These are phyloP conservation scores for Globisporangium canariense DNA, from an alignment of 352 stramenopile species.

Conservation along the genomic window DNA sequence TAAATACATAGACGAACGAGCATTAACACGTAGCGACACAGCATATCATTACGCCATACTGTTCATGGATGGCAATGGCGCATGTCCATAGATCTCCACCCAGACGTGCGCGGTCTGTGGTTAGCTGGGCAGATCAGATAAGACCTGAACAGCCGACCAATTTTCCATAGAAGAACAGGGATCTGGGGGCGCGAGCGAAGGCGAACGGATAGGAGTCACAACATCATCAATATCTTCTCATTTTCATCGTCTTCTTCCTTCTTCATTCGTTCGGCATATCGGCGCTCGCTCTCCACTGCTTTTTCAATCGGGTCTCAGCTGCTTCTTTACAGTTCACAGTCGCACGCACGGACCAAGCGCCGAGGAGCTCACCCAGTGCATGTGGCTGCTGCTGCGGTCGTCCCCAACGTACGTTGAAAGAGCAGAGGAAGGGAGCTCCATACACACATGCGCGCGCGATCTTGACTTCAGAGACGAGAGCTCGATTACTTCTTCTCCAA, in stretches of 20 bases:
- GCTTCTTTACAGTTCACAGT: neutral
- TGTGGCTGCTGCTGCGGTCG: neutral
- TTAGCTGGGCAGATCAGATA: no score
- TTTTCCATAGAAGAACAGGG: neutral
- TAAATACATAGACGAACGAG: slow-evolving; percentile 8
- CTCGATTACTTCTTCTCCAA: slow-evolving; percentile 10
- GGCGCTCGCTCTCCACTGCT: neutral
- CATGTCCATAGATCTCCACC: neutral
- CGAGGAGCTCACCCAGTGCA: neutral
- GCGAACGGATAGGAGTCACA: neutral
- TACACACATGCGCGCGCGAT: neutral
- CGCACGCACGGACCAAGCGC: neutral
- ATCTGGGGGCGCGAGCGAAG: neutral
- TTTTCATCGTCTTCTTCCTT: slow-evolving; percentile 6
- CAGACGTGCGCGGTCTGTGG: neutral
- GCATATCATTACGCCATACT: neutral
- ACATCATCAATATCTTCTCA: slow-evolving; percentile 12
- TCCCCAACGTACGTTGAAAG: neutral
- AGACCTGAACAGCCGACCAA: neutral
- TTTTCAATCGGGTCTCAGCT: neutral
- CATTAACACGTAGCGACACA: neutral
- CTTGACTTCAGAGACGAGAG: neutral
- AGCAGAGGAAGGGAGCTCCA: neutral
- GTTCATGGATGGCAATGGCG: no score
- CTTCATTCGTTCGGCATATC: neutral